Evolutionary conservation across 2,329 filamentous ascomycete genomes (phyloP).

Genomic region (Fusarium sp.): DNA sequence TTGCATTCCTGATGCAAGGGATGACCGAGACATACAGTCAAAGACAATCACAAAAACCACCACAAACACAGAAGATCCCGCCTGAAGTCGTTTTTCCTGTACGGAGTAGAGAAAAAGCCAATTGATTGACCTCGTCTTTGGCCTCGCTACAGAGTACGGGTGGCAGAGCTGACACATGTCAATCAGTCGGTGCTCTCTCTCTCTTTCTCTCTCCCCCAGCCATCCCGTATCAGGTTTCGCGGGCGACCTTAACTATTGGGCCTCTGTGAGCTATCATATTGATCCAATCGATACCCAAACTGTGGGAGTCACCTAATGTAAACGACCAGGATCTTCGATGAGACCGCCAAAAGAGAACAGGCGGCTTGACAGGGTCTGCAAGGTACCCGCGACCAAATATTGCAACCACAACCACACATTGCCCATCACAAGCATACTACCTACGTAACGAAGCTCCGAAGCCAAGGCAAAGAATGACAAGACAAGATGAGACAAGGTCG

Average conservation of each 20-base stretch:
- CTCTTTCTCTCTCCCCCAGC: background rate
- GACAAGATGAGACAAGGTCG: background rate
- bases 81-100: background rate
- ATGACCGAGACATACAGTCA: conserved; percentile 14
- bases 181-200: background rate
- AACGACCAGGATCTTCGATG: conserved; percentile 30
- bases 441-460: background rate
- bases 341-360: conserved; percentile 2
- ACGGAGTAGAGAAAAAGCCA: no score
- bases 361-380: conserved; percentile 38
- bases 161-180: background rate
- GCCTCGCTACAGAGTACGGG: background rate
- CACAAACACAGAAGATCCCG: background rate
- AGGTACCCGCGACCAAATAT: conserved; percentile 46
- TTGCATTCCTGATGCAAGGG: conserved; percentile 35
- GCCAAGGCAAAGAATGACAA: conserved; percentile 1
- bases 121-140: no score
- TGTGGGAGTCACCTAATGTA: conserved; percentile 14
- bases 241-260: conserved; percentile 15
- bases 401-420: conserved; percentile 10
- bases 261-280: conserved; percentile 34
- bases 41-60: conserved; percentile 22
- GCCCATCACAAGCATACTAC: no score
- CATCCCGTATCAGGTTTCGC: conserved; percentile 4
- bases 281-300: conserved; percentile 25